Percentiles rank a stretch among this genome's conserved stretches.
Evolutionary conservation across 1,284 basidiomycete genomes (phyloP).

Genomic region (Malassezia equina): DNA sequence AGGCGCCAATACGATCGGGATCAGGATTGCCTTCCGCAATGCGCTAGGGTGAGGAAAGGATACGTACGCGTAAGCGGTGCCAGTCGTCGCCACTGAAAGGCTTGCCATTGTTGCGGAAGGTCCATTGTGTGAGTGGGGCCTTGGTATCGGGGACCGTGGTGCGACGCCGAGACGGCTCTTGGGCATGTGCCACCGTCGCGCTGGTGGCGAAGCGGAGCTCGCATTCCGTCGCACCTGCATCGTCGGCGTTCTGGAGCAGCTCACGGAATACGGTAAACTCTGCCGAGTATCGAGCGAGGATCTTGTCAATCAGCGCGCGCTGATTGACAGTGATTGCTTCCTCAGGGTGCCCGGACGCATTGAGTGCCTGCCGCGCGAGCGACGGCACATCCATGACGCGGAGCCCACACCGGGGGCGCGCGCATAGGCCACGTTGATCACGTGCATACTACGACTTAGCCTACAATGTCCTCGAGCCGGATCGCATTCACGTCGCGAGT

Average conservation of each 20-base stretch:
- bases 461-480: conserved; percentile 29
- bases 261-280: conserved; percentile 75
- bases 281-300: conserved; percentile 83
- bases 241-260: conserved; percentile 88
- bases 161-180: not conserved
- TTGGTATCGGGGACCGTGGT: conserved; percentile 41
- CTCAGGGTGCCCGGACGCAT: conserved; percentile 29
- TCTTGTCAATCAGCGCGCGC: conserved; percentile 53
- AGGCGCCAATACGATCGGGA: conserved; percentile 52
- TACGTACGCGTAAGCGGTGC: conserved; percentile 38
- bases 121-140: conserved; percentile 51
- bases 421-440: not conserved
- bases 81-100: conserved; percentile 44
- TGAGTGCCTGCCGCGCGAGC: conserved; percentile 22
- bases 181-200: conserved; percentile 17
- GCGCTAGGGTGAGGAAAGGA: conserved; percentile 8
- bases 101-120: conserved; percentile 69
- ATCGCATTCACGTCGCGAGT: conserved; percentile 29
- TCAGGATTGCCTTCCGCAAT: conserved; percentile 53
- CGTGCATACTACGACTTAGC: not conserved
- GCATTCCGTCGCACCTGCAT: conserved; percentile 60
- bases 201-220: conserved; percentile 40
- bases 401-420: not conserved
- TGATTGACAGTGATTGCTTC: conserved; percentile 91
- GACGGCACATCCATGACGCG: conserved; percentile 6